Conservation (phyloP, 2,329 filamentous ascomycete species). For the Reticulascus tulasneorum region DNA sequence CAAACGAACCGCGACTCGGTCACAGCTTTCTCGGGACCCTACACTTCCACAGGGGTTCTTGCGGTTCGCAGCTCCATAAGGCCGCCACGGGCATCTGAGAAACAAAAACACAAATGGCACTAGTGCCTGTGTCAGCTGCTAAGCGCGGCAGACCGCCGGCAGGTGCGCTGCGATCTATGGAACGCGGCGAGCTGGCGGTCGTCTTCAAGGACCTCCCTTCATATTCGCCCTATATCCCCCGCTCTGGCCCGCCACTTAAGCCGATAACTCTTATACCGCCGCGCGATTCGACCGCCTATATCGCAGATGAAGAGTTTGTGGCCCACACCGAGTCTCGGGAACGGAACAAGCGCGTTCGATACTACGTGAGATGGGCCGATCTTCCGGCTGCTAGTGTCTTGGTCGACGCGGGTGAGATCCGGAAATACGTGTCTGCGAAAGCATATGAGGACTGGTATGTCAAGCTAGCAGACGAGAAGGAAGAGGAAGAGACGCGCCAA, state of each 20-base stretch:
- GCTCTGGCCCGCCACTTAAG: slow-evolving; percentile 43
- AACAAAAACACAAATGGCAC: too few relatives aligned
- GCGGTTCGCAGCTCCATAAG: too few relatives aligned
- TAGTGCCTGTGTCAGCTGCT: too few relatives aligned
- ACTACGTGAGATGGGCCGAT: slow-evolving; percentile 53
- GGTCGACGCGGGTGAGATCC: slow-evolving; percentile 42
- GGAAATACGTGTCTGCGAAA: slow-evolving; percentile 56
- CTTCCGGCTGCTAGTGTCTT: slow-evolving; percentile 43
- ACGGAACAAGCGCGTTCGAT: slow-evolving; percentile 43
- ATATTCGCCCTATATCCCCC: slow-evolving; percentile 30
- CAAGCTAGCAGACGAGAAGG: slow-evolving; percentile 35
- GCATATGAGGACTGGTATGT: slow-evolving; percentile 56
- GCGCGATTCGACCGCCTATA: slow-evolving; percentile 52
- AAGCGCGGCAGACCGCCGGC: too few relatives aligned
- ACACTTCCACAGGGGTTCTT: too few relatives aligned
- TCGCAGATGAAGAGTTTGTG: slow-evolving; percentile 49
- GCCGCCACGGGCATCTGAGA: neutral
- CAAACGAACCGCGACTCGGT: too few relatives aligned
- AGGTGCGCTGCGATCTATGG: too few relatives aligned
- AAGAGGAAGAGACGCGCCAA: slow-evolving; percentile 37
- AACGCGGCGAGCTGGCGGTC: slow-evolving; percentile 7
- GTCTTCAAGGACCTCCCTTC: slow-evolving; percentile 9
- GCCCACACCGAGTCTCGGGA: slow-evolving; percentile 29
- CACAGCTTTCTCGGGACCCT: too few relatives aligned
- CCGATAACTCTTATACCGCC: slow-evolving; percentile 44